Base-by-base conservation (phyloP, 306 rosid genomes). In the Cucurbita moschata region DNA sequence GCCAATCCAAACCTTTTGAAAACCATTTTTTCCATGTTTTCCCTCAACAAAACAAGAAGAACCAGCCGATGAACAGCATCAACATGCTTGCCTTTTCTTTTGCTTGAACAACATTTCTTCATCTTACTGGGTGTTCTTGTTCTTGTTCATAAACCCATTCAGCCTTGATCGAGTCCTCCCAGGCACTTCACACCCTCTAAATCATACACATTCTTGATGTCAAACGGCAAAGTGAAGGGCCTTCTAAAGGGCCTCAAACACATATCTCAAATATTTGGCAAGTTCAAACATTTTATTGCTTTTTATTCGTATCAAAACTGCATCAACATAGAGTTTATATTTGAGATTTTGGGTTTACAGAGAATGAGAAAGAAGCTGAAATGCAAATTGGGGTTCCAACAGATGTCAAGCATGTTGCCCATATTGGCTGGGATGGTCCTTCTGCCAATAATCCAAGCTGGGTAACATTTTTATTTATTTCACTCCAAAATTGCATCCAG, bases 351-450 rank as follows among this genome's bases (percentile, higher is more conserved):
- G 16, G 38, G n/a, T 52, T 63, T 63, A 23, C 63, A 73, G 76
- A 57, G 0, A 90, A 87, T 8, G 80, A 72, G 10, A 86, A 89
- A 75, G 87, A 88, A 18, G 77, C 66, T 78, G 97, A 87, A 21
- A 86, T 94, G 84, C 65, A 94, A 84, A 94, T 91, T 14, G 95
- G 99, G 44, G 5, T 18, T 61, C 99, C 99, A 58, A 94, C 99
- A 43, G 95, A 94, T 79, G 99, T 94, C 63, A 94, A 85, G 83
- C 99, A 94, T 83, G 95, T 91, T 66, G 97, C 95, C 26, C 96
- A 94, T 73, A 86, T 94, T 14, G 99, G 99, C 60, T 85, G 84
- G 85, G 96, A 90, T 70, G 92, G 96, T 75, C 89, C 88, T 4
- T 75, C 92, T 9, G 95, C 87, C 54, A 88, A 71, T 83, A 56